Conservation (phyloP, 2,329 filamentous ascomycete genomes). For the Didymosphaeria variabile region DNA sequence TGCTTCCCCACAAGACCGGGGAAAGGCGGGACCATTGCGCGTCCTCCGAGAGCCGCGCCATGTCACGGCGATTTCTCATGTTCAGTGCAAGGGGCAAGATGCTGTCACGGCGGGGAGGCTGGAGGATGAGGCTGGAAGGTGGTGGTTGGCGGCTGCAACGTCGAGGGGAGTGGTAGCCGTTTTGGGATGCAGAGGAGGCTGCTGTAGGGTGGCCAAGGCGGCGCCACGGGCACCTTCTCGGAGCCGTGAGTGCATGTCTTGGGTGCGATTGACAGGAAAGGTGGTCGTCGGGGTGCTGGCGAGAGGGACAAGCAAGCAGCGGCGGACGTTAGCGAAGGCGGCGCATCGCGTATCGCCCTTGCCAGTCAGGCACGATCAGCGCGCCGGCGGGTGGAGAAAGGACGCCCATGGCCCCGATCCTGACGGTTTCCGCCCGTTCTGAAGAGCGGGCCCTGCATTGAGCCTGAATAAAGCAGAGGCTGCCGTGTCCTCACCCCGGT, state of each 20-base stretch:
- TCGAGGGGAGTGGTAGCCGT: constrained; percentile 10
- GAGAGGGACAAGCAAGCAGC: neutral
- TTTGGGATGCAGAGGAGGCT: neutral
- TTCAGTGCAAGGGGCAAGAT: too few relatives aligned
- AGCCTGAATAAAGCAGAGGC: neutral
- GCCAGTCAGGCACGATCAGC: too few relatives aligned
- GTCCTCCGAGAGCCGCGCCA: constrained; percentile 3
- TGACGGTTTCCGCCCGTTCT: too few relatives aligned
- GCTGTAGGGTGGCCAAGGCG: neutral
- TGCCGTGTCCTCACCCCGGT: neutral
- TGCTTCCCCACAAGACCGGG: neutral
- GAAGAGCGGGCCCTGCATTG: neutral
- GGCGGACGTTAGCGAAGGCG: neutral
- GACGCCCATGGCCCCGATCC: too few relatives aligned
- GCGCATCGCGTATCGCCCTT: neutral
- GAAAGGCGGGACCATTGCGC: constrained; percentile 1
- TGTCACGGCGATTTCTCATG: neutral
- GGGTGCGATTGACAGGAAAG: neutral
- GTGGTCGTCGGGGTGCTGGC: neutral
- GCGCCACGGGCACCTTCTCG: constrained; percentile 3
- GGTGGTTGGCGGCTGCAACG: neutral
- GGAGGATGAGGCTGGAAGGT: neutral
- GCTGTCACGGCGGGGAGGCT: too few relatives aligned
- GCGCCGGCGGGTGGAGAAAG: too few relatives aligned
- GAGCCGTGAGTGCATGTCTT: neutral